Conservation (phyloP, 179 eudicot genomes). For the Camellia oleifera region DNA sequence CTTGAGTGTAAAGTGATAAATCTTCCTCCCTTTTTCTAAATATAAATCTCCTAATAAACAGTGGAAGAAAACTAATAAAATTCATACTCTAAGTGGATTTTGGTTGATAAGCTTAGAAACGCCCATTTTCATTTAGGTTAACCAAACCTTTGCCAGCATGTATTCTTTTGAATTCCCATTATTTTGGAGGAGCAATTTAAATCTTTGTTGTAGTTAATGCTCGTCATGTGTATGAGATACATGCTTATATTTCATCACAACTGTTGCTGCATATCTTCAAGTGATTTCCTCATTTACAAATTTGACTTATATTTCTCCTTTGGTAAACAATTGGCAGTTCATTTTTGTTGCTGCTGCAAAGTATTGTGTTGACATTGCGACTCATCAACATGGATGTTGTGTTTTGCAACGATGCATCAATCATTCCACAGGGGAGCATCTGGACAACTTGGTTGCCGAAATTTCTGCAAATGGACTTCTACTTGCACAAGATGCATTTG, state of each 20-base stretch:
- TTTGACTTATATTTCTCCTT: not conserved
- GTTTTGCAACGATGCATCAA: constrained; percentile 81
- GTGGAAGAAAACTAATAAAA: not conserved
- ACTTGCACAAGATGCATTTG: constrained; percentile 89
- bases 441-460: constrained; percentile 55
- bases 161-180: not conserved
- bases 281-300: not conserved
- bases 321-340: constrained; percentile 47
- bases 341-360: constrained; percentile 82
- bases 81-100: not conserved
- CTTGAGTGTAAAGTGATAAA: not conserved
- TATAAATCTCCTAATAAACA: not conserved
- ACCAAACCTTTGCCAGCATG: not conserved
- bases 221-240: not conserved
- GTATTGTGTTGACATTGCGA: constrained; percentile 77
- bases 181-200: constrained; percentile 3
- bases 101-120: not conserved
- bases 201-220: not conserved
- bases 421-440: constrained; percentile 57
- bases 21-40: not conserved
- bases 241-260: not conserved
- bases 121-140: not conserved
- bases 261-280: not conserved
- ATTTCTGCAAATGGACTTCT: constrained; percentile 57
- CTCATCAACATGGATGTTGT: constrained; percentile 91